Evolutionary conservation across 345 rosid species (phyloP).

Genomic region (Nasturtium officinale): DNA sequence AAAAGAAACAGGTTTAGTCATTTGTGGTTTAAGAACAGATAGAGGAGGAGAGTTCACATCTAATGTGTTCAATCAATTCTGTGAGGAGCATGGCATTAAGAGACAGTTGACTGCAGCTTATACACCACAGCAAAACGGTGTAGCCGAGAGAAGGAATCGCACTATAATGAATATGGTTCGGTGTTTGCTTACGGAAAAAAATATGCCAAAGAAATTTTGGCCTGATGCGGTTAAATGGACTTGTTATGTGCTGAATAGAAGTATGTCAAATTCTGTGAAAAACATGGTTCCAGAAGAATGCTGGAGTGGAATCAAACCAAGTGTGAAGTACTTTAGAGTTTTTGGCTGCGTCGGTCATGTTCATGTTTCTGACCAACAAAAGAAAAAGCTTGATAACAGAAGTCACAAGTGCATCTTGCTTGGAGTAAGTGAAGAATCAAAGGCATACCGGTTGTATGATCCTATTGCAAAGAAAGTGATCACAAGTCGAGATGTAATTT

Average conservation of each 20-base stretch:
- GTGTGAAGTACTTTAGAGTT: not conserved
- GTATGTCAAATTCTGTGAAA: not conserved
- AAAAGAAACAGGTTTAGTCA: rapidly evolving
- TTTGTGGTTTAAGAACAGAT: too few species aligned
- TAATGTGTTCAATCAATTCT: too few species aligned
- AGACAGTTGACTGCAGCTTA: too few species aligned
- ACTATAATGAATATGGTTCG: not conserved
- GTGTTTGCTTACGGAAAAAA: not conserved
- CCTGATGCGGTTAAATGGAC: conserved; percentile 19
- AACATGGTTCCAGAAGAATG: conserved; percentile 9
- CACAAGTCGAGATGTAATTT: not conserved
- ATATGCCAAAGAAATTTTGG: not conserved
- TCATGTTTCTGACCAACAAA: not conserved
- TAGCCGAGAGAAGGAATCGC: not conserved
- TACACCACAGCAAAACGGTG: not conserved
- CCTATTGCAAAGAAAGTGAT: too few species aligned
- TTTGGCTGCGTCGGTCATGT: not conserved
- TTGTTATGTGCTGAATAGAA: not conserved
- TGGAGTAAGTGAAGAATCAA: not conserved
- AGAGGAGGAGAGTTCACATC: too few species aligned
- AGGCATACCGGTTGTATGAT: not conserved
- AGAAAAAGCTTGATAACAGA: not conserved
- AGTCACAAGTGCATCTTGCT: not conserved
- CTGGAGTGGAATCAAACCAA: not conserved
- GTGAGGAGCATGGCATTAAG: too few species aligned